Conservation (phyloP, 129 eudicot genomes). For the Tanacetum coccineum region DNA sequence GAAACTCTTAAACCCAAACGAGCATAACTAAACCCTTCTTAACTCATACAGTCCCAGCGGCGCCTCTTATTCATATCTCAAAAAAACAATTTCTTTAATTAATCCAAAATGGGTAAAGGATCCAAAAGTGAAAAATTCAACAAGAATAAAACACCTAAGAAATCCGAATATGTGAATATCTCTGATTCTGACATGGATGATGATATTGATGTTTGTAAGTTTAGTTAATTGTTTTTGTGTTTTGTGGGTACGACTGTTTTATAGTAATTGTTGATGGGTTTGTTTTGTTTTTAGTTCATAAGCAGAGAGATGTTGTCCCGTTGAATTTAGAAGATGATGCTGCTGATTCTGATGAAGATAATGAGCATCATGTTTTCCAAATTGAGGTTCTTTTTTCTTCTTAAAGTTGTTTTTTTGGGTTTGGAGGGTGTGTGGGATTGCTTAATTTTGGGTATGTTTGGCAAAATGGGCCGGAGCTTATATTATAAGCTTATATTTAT, state of each 20-base stretch:
- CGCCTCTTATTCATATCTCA: too few relatives aligned
- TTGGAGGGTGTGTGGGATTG: too few relatives aligned
- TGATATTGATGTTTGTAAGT: conserved; percentile 84
- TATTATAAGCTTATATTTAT: too few relatives aligned
- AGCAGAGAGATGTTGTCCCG: conserved; percentile 82
- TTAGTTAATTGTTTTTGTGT: background rate
- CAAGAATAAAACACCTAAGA: conserved; percentile 26
- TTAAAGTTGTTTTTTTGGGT: too few relatives aligned
- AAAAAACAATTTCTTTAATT: background rate
- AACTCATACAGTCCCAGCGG: too few relatives aligned
- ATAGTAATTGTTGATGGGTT: background rate
- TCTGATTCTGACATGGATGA: conserved; percentile 63
- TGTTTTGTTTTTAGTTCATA: conserved; percentile 59
- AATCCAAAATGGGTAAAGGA: conserved; percentile 28
- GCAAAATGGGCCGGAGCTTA: too few relatives aligned
- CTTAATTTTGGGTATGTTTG: too few relatives aligned
- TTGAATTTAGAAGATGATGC: conserved; percentile 56
- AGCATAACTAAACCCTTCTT: too few relatives aligned
- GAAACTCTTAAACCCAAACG: conserved; percentile 17
- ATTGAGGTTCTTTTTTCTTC: conserved; percentile 60
- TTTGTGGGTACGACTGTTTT: background rate
- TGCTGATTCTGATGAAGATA: conserved; percentile 64
- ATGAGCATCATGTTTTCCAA: conserved; percentile 65
- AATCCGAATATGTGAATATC: background rate
- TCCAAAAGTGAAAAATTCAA: conserved; percentile 25